phyloP scores from a whole-genome alignment of 305 asterid species.

The Fraxinus platypoda region DNA sequence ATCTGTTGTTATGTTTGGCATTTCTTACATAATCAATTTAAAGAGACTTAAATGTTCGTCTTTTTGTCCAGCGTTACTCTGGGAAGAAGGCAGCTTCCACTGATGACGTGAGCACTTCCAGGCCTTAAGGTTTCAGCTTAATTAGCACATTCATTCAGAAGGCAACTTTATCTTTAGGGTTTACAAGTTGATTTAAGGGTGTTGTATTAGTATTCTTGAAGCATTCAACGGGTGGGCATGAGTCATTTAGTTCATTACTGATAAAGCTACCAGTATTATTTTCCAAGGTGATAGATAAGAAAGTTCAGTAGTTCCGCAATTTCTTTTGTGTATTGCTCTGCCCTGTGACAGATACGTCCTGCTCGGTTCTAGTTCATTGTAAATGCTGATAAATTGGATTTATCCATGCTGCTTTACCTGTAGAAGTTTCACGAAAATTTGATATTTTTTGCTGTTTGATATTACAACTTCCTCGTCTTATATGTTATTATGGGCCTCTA shows the following conservation, averaged over 20 bases:
- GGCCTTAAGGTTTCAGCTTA: constrained; percentile 54
- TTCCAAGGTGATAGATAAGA: constrained; percentile 16
- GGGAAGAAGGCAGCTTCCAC: constrained; percentile 69
- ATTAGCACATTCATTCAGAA: constrained; percentile 31
- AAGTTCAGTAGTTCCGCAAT: background rate
- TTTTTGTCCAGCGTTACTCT: constrained; percentile 60
- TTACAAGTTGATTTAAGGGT: background rate
- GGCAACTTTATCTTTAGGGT: background rate
- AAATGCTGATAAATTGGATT: background rate
- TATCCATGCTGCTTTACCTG: background rate
- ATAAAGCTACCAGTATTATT: constrained; percentile 21
- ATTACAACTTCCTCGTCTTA: background rate
- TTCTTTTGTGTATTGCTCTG: background rate
- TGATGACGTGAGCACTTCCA: constrained; percentile 50
- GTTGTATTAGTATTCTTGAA: background rate
- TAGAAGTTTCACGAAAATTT: background rate
- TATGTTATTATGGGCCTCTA: background rate
- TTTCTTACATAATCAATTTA: background rate
- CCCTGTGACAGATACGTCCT: background rate
- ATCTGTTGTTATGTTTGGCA: background rate
- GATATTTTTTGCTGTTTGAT: background rate
- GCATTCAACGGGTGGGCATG: background rate
- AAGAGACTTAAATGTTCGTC: constrained; percentile 8
- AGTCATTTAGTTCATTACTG: constrained; percentile 19
- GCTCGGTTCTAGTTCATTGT: background rate